phyloP scores from a whole-genome alignment of 1,284 basidiomycete genomes.

The Peniophora sp. region DNA sequence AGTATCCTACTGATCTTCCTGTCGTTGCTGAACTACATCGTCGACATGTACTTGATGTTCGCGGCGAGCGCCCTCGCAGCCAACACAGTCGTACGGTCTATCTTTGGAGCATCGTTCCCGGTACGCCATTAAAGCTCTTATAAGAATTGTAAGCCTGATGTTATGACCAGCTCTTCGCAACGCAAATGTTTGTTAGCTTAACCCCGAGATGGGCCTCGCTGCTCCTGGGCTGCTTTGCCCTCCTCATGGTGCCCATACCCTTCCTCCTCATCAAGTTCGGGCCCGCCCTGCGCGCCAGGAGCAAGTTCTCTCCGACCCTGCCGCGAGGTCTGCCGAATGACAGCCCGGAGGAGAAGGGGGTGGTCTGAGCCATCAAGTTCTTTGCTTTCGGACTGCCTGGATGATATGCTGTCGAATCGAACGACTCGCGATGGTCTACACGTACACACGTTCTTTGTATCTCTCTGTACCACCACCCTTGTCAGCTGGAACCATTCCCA shows the following conservation, averaged over 20 bases:
- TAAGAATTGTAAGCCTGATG: not conserved
- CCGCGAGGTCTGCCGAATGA: not conserved
- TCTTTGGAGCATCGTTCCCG: conserved; percentile 27
- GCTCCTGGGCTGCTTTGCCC: conserved; percentile 22
- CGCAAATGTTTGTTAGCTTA: conserved; percentile 15
- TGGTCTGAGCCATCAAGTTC: too few relatives aligned
- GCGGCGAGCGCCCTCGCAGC: conserved; percentile 31
- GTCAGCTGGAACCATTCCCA: too few relatives aligned
- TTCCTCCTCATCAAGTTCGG: conserved; percentile 25
- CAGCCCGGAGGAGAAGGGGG: not conserved
- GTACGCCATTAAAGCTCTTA: conserved; percentile 12
- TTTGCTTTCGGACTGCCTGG: too few relatives aligned
- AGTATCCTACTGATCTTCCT: conserved; percentile 45
- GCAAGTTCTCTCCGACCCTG: conserved; percentile 19
- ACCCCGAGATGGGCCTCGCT: conserved; percentile 26
- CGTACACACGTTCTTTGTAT: too few relatives aligned
- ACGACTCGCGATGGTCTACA: too few relatives aligned
- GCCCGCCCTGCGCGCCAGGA: conserved; percentile 17
- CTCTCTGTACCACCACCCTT: too few relatives aligned
- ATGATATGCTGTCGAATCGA: too few relatives aligned
- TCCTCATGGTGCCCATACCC: conserved; percentile 25
- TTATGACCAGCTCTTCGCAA: conserved; percentile 7
- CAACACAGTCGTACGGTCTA: conserved; percentile 26
- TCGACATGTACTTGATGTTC: conserved; percentile 29
- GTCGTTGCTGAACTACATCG: conserved; percentile 30